Evolutionary conservation across 192 early-diverging fungal species (phyloP).

Genomic region (Irineochytrium annulatum): DNA sequence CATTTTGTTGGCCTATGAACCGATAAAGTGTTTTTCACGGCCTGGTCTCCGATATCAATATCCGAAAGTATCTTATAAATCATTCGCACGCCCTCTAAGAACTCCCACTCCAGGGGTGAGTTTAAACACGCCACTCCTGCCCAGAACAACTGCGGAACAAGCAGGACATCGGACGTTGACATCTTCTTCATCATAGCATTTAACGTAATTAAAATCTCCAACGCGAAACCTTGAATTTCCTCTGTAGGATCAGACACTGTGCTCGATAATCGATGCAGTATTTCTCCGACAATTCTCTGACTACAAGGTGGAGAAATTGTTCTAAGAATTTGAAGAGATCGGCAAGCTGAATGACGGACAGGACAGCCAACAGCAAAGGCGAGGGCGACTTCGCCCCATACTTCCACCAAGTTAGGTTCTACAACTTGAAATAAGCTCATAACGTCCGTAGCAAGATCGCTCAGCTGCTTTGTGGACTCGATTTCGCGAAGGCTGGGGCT

Average conservation of each 20-base stretch:
- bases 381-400: constrained; percentile 76
- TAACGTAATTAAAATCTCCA: constrained; percentile 70
- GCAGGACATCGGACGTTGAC: constrained; percentile 46
- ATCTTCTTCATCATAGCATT: constrained; percentile 59
- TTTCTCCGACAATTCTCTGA: constrained; percentile 69
- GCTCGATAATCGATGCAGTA: constrained; percentile 69
- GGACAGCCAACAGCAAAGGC: constrained; percentile 80
- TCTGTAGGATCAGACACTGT: constrained; percentile 70
- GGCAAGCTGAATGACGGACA: constrained; percentile 80
- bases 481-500: constrained; percentile 44
- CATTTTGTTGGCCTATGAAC: constrained; percentile 69
- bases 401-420: constrained; percentile 35
- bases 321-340: constrained; percentile 81
- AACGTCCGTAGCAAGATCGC: constrained; percentile 38
- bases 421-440: constrained; percentile 41
- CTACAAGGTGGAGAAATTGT: constrained; percentile 66
- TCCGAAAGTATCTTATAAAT: constrained; percentile 60
- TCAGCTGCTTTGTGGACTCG: constrained; percentile 31
- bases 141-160: constrained; percentile 83
- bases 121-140: constrained; percentile 66
- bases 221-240: constrained; percentile 78
- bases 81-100: constrained; percentile 62
- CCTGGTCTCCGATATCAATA: constrained; percentile 49
- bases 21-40: constrained; percentile 45
- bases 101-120: constrained; percentile 75